phyloP scores from a whole-genome alignment of 805 yeast species.

The Grigorovia transvaalensis region DNA sequence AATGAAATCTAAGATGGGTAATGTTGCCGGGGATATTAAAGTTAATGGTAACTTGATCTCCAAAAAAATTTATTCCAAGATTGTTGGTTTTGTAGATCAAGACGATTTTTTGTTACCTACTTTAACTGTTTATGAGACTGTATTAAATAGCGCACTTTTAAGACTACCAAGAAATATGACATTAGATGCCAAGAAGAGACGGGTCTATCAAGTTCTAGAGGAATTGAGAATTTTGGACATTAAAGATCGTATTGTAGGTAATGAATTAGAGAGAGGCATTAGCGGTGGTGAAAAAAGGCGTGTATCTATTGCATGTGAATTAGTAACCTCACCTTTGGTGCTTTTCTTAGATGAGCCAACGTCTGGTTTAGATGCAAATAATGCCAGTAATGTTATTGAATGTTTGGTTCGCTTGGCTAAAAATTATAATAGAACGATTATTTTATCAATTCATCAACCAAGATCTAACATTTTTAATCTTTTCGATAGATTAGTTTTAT shows the following conservation, averaged over 20 bases:
- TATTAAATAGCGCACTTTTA: conserved; percentile 79
- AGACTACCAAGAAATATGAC: conserved; percentile 78
- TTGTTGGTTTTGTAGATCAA: conserved; percentile 92
- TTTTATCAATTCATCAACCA: conserved; percentile 95
- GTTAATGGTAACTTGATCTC: conserved; percentile 52
- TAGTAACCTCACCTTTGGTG: conserved; percentile 80
- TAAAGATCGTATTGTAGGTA: conserved; percentile 79
- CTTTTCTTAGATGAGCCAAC: conserved; percentile 88
- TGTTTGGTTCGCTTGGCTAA: conserved; percentile 70
- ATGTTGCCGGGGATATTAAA: conserved; percentile 51
- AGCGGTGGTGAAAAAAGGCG: conserved; percentile 79
- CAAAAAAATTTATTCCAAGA: conserved; percentile 43
- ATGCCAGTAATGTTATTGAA: conserved; percentile 86
- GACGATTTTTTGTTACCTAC: conserved; percentile 88
- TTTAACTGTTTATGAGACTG: conserved; percentile 90
- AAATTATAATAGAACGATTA: conserved; percentile 74
- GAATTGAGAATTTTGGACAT: conserved; percentile 79
- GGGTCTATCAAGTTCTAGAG: conserved; percentile 75
- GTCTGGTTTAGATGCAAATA: conserved; percentile 88
- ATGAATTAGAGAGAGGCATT: conserved; percentile 80
- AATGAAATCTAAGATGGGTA: conserved; percentile 73
- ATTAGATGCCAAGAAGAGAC: conserved; percentile 55
- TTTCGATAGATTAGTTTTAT: conserved; percentile 70
- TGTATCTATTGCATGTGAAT: conserved; percentile 87
- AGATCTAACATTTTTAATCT: conserved; percentile 88